A percentile compares a stretch with the other conserved stretches of the same genome.
These are phyloP conservation scores for Xylariomycetidae sp. DNA, from an alignment of 2,329 filamentous ascomycete species.

Conservation along the genomic window DNA sequence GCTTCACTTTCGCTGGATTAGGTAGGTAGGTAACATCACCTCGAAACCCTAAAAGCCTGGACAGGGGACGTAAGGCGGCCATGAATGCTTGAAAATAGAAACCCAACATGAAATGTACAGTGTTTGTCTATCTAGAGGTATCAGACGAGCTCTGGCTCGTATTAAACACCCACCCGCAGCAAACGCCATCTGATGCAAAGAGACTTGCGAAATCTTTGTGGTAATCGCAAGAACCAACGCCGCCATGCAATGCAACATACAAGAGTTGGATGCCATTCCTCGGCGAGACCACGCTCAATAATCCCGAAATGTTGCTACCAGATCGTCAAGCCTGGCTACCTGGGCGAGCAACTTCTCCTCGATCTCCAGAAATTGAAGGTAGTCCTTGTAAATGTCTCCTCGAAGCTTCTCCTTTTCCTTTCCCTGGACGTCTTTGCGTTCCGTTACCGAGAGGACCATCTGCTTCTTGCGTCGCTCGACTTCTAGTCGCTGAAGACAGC, in stretches of 20 bases:
- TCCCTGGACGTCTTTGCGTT: conserved; percentile 79
- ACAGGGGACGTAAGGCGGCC: no score
- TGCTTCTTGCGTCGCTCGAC: conserved; percentile 68
- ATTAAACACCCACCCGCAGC: no score
- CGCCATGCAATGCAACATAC: conserved; percentile 26
- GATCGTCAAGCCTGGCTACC: conserved; percentile 73
- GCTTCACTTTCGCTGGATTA: no score
- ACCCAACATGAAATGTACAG: no score
- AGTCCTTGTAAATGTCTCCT: conserved; percentile 62
- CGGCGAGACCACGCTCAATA: conserved; percentile 42
- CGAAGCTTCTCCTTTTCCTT: conserved; percentile 76
- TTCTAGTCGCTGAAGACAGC: conserved; percentile 72
- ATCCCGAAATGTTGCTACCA: conserved; percentile 78
- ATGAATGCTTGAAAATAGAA: no score
- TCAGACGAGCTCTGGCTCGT: no score
- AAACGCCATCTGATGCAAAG: conserved; percentile 2
- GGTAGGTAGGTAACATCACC: no score
- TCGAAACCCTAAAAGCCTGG: no score
- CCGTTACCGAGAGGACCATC: conserved; percentile 71
- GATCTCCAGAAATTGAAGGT: conserved; percentile 53
- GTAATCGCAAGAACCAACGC: conserved; percentile 18
- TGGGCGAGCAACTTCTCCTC: conserved; percentile 72
- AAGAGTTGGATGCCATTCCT: no score
- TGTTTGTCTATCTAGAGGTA: no score
- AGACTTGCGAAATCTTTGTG: not conserved